Conservation (phyloP, 345 rosid genomes). For the Schrenkiella parvula region DNA sequence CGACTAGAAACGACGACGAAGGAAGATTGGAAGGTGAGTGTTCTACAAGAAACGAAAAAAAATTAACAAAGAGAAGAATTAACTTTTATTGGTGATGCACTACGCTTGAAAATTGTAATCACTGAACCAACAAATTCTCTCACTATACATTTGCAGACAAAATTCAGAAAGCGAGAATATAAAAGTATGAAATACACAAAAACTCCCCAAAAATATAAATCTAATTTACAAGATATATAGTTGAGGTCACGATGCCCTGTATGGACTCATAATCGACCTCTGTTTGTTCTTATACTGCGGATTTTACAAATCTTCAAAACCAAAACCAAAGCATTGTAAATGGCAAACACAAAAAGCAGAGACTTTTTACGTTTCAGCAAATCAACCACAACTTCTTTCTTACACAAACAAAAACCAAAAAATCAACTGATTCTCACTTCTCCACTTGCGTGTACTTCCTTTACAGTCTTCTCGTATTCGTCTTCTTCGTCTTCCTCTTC, state of each 20-base stretch:
- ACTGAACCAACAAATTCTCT: no score
- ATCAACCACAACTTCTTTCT: conserved; percentile 6
- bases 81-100: background rate
- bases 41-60: background rate
- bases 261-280: conserved; percentile 11
- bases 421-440: conserved; percentile 45
- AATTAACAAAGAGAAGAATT: background rate
- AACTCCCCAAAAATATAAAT: background rate
- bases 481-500: conserved; percentile 76
- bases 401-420: conserved; percentile 4
- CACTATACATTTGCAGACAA: background rate
- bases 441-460: conserved; percentile 77
- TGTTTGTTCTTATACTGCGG: conserved; percentile 21
- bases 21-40: background rate
- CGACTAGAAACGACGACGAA: background rate
- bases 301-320: conserved; percentile 31
- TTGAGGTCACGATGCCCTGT: conserved; percentile 1
- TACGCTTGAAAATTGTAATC: background rate
- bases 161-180: no score
- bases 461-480: conserved; percentile 66
- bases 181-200: background rate
- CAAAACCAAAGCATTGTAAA: conserved; percentile 18
- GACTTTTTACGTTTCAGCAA: background rate
- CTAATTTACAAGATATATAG: conserved; percentile 22
- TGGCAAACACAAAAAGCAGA: conserved; percentile 1